Base-by-base conservation (phyloP, 371 early-diverging fungal genomes). In the Conidiobolus incongruus region DNA sequence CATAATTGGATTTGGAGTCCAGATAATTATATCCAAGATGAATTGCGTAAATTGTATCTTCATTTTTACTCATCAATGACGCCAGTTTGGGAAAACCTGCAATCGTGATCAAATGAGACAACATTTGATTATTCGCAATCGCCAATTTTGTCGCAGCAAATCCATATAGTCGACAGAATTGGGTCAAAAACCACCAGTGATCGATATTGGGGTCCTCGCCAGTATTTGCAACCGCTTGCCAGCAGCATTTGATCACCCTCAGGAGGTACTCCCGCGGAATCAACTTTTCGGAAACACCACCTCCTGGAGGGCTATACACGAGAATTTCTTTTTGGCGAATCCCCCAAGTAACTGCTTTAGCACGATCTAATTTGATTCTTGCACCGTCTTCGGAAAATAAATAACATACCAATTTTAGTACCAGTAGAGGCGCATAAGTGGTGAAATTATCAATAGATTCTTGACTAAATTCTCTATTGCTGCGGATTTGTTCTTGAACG, bases 71-170 rank as follows among this genome's bases (percentile, higher is more conserved):
- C 6, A 22, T 6, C 2, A 44, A 7, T 2, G 6, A 23, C 6
- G 2, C 2, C 13, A 44, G 15, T 24, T 44, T 33, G 2, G 34
- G 22, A 7, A 44, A 16, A 1, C 16, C 21, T 16, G 44, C 44
- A 16, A 44, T 35, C 35, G 24, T 35, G 4, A 35, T 17, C 12
- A 44, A 23, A 12, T 44, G 44, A n/a, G 31, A 35, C 16, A 58
- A 20, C 28, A 58, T 30, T 31, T 58, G 59, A 22, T 49, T 50
- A 35, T 53, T 53, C 1, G 53, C 52, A 30, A 58, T 52, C 16
- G 50, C 53, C 22, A 58, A 40, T 26, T 33, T 44, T 12, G 22
- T 26, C 4, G 22, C 44, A n/a, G 23, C 44, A 35, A 44, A 44
- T 12, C 44, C 44, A 20, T 44, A 44, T 10, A 44, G 11, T 7